phyloP scores from a whole-genome alignment of 1,284 basidiomycete species.

The Tremellales sp. region DNA sequence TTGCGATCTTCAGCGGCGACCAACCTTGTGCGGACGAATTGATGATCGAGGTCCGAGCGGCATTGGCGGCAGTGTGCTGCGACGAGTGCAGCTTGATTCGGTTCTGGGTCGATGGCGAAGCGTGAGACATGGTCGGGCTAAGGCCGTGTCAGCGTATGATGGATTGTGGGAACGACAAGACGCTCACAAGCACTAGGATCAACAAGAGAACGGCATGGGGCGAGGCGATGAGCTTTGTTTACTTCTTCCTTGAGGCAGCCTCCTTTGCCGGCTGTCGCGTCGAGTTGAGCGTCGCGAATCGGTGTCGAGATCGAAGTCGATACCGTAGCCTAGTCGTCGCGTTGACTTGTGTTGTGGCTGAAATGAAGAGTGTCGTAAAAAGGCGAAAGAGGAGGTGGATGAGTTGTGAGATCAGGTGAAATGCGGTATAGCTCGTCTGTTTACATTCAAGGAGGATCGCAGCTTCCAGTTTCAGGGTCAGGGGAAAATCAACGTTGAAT shows the following conservation, averaged over 20 bases:
- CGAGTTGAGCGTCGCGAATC: too few species aligned
- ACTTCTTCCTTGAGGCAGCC: too few species aligned
- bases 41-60: constrained; percentile 42
- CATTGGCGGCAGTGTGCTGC: constrained; percentile 11
- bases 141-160: neutral
- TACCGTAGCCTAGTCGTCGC: too few species aligned
- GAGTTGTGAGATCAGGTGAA: neutral
- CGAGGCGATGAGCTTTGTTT: neutral
- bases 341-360: too few species aligned
- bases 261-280: too few species aligned
- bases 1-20: constrained; percentile 49
- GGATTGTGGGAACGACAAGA: neutral
- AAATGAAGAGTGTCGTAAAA: neutral
- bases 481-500: too few species aligned
- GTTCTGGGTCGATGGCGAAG: constrained; percentile 13
- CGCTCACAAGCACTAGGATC: too few species aligned
- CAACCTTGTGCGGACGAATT: constrained; percentile 48
- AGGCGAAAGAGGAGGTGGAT: neutral
- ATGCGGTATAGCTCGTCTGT: neutral
- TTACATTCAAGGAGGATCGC: neutral
- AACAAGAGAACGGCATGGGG: neutral
- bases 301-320: neutral
- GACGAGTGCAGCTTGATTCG: constrained; percentile 20
- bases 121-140: constrained; percentile 9
- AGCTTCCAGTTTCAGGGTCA: too few species aligned